phyloP scores from a whole-genome alignment of 495 filamentous ascomycete species.

The Neurospora sp. region DNA sequence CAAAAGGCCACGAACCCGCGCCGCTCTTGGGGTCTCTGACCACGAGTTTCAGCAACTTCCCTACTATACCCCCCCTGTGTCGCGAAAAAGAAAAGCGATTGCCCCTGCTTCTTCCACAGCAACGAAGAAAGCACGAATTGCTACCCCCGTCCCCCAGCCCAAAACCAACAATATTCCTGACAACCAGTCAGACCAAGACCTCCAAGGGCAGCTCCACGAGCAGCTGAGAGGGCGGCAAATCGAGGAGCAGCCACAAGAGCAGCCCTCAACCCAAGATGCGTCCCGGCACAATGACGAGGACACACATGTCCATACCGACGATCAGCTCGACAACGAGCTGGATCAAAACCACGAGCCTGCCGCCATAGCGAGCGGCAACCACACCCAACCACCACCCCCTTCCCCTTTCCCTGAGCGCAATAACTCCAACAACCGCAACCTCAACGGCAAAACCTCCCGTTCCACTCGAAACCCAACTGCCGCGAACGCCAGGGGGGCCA shows the following conservation, averaged over 20 bases:
- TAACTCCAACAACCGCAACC: not conserved
- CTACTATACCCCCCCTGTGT: not conserved
- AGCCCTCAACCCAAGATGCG: not conserved
- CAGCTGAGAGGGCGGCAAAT: not conserved
- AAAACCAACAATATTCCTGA: not conserved
- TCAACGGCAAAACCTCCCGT: not conserved
- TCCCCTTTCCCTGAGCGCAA: not conserved
- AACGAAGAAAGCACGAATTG: not conserved
- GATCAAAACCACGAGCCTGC: not conserved
- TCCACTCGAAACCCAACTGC: not conserved
- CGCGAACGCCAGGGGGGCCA: not conserved
- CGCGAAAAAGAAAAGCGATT: not conserved
- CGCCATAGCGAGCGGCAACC: not conserved
- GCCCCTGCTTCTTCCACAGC: not conserved
- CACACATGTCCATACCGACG: not conserved
- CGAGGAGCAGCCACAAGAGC: not conserved
- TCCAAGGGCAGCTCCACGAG: not conserved
- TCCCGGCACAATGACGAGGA: not conserved
- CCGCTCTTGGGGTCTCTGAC: not conserved
- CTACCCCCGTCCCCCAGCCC: not conserved
- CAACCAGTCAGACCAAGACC: not conserved
- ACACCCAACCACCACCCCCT: not conserved
- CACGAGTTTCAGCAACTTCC: not conserved
- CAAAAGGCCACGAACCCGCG: not conserved
- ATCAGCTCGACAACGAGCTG: not conserved